These are phyloP conservation scores for Cytospora piceae DNA, from an alignment of 2,329 filamentous ascomycete species.

Conservation along the genomic window DNA sequence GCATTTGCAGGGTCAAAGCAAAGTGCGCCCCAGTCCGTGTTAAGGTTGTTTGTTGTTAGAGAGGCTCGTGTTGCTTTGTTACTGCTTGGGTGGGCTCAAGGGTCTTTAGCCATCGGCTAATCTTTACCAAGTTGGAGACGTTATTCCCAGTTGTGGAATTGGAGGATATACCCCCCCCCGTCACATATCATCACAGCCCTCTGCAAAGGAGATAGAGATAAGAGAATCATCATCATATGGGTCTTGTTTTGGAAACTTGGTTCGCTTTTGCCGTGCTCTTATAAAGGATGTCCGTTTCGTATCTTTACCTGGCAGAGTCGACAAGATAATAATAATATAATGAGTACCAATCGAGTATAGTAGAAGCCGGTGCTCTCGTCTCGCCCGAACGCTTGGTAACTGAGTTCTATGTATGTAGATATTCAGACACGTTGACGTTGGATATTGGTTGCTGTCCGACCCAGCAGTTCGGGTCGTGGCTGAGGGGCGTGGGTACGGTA, in stretches of 20 bases:
- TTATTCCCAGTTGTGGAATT: not conserved
- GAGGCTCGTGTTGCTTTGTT: not conserved
- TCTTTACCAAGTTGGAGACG: not conserved
- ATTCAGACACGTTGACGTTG: not conserved
- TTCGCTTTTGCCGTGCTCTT: not conserved
- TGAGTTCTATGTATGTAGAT: not conserved
- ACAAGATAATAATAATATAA: too few species aligned
- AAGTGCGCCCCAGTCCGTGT: not conserved
- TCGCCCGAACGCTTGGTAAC: too few species aligned
- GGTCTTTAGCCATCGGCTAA: not conserved
- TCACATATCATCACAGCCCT: not conserved
- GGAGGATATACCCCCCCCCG: not conserved
- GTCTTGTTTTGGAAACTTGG: not conserved
- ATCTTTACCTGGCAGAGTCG: not conserved
- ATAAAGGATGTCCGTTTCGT: not conserved
- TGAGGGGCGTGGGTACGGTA: not conserved
- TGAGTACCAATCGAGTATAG: too few species aligned
- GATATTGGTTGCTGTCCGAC: not conserved
- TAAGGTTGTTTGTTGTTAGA: not conserved
- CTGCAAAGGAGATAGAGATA: not conserved
- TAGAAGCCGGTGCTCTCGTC: not conserved
- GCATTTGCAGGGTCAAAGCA: not conserved
- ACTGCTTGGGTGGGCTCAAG: not conserved
- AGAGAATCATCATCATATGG: not conserved
- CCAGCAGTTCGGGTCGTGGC: conserved; percentile 10